Evolutionary conservation across 352 stramenopile species (phyloP).

Genomic region (Pythium vanterpoolii): DNA sequence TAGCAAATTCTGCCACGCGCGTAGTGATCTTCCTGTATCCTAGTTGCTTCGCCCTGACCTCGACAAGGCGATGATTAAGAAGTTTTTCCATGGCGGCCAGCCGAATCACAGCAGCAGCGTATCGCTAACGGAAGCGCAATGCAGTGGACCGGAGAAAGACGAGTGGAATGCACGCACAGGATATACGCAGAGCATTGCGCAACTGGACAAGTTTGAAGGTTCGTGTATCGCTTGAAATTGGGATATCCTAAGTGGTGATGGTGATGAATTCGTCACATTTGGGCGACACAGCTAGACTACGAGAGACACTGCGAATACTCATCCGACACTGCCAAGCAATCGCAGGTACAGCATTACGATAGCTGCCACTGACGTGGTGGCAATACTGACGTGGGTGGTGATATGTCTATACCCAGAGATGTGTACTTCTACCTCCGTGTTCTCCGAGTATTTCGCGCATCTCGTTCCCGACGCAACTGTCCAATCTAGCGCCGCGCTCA

Average conservation of each 20-base stretch:
- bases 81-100: slow-evolving; percentile 38
- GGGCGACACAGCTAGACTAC: slow-evolving; percentile 2
- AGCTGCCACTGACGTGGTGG: background rate
- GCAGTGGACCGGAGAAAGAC: background rate
- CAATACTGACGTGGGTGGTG: too few relatives aligned
- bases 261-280: background rate
- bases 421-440: slow-evolving; percentile 6
- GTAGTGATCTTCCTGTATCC: background rate
- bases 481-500: background rate
- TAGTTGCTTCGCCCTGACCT: background rate
- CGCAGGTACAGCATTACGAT: background rate
- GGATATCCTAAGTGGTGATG: background rate
- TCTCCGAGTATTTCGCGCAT: slow-evolving; percentile 3
- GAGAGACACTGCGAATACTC: slow-evolving; percentile 12
- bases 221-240: background rate
- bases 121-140: background rate
- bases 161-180: slow-evolving; percentile 15
- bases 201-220: slow-evolving; percentile 29
- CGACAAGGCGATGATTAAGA: slow-evolving; percentile 48
- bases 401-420: slow-evolving; percentile 12
- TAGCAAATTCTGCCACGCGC: too few relatives aligned
- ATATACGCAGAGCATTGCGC: slow-evolving; percentile 5
- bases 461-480: background rate
- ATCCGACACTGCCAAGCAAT: slow-evolving; percentile 20
- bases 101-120: slow-evolving; percentile 14